phyloP scores from a whole-genome alignment of 495 filamentous ascomycete genomes.

The Aspergillus sclerotiicarbonarius region DNA sequence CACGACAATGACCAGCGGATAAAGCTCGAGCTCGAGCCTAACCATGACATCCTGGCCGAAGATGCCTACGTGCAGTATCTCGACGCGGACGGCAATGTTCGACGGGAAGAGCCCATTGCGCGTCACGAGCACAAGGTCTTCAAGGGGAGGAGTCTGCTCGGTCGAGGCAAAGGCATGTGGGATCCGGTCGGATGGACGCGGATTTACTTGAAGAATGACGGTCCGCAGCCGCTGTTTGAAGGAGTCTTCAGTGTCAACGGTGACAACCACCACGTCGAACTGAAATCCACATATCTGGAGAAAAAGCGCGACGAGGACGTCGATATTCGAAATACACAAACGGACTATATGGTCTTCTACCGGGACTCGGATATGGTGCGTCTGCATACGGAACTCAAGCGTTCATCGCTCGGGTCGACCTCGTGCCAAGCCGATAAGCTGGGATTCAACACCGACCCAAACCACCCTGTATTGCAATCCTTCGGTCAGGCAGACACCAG shows the following conservation, averaged over 20 bases:
- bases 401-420: conserved; percentile 34
- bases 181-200: conserved; percentile 82
- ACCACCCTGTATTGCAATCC: conserved; percentile 60
- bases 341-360: conserved; percentile 88
- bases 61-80: conserved; percentile 74
- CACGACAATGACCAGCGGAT: conserved; percentile 65
- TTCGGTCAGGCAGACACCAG: conserved; percentile 39
- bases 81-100: conserved; percentile 63
- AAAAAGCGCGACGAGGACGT: conserved; percentile 76
- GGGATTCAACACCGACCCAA: conserved; percentile 64
- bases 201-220: conserved; percentile 74
- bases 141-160: conserved; percentile 74
- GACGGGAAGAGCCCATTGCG: conserved; percentile 60
- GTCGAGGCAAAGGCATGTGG: conserved; percentile 65
- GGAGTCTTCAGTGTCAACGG: conserved; percentile 79
- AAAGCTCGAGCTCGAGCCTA: conserved; percentile 82
- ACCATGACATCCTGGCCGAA: conserved; percentile 81
- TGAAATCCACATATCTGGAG: conserved; percentile 67
- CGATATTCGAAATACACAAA: conserved; percentile 52
- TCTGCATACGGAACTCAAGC: conserved; percentile 53
- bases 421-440: conserved; percentile 67
- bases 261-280: conserved; percentile 86
- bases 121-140: conserved; percentile 76
- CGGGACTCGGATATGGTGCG: conserved; percentile 79
- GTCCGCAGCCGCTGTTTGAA: conserved; percentile 77